These are phyloP conservation scores for Lachancea quebecensis DNA, from an alignment of 805 yeast species.

Conservation along the genomic window DNA sequence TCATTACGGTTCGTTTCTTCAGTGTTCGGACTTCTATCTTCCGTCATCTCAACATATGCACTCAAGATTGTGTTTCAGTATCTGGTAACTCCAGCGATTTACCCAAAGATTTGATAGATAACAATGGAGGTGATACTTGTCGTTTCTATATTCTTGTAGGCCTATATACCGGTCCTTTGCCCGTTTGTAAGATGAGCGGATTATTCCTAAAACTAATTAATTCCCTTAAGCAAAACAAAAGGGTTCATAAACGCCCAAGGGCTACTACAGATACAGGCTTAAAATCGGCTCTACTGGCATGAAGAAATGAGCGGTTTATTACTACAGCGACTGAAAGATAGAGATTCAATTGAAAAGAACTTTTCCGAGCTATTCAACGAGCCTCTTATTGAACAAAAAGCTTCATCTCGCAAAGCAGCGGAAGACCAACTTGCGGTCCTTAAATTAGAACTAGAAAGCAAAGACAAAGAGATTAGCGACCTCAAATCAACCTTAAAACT, in stretches of 20 bases:
- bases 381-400: neutral
- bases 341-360: slow-evolving; percentile 18
- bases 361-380: slow-evolving; percentile 18
- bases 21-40: neutral
- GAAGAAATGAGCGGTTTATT: slow-evolving; percentile 11
- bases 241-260: too few species aligned
- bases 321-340: slow-evolving; percentile 10
- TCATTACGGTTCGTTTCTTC: neutral
- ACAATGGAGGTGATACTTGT: too few species aligned
- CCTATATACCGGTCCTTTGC: too few species aligned
- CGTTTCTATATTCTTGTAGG: too few species aligned
- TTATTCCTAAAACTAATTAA: too few species aligned
- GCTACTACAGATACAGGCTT: neutral
- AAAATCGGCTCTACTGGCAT: neutral
- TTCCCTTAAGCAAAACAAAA: too few species aligned
- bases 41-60: neutral
- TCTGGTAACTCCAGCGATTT: too few species aligned
- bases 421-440: slow-evolving; percentile 4
- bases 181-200: too few species aligned
- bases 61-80: too few species aligned
- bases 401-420: neutral
- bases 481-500: slow-evolving; percentile 30
- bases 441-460: slow-evolving; percentile 14
- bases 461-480: slow-evolving; percentile 21
- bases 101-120: too few species aligned